Evolutionary conservation across 2,329 filamentous ascomycete species (phyloP), one percentile per base, ranked within the genome.

Genomic region (Fusarium irregulare): DNA sequence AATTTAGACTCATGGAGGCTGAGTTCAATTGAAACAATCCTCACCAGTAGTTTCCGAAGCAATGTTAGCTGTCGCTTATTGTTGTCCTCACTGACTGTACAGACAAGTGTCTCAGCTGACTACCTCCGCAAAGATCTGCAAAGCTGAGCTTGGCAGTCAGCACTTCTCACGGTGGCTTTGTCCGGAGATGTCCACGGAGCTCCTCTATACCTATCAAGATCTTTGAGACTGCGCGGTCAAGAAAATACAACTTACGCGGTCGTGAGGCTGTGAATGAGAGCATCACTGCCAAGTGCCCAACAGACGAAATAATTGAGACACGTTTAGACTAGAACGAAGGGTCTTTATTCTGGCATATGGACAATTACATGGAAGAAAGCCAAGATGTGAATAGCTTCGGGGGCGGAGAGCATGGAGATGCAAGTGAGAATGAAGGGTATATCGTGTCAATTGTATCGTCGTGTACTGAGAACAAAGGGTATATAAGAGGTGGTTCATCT

Each of bases 81-180:
- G 0, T 18, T 5, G 14, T 13, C 8, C 13, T 25, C 10, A 13
- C 10, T 13, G 23, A 12, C 34, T 18, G 34, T 41, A n/a, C n/a
- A 1, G n/a, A 2, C 8, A 0, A 37, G 8, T 40, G 48, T 51
- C 48, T 41, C 48, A 28, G 49, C 30, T 50, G 12, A 50, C 34
- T 13, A 16, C 16, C 4, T 6, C 25, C 25, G n/a, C 20, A 7
- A 25, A 10, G 49, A 53, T 53, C 49, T 53, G 13, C 49, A 18
- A 20, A 51, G 49, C 49, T 53, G 18, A 41, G 3, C 56, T 62
- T 61, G 60, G 40, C 60, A 54, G 46, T 61, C 59, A 46, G 56
- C 30, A 11, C 27, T 16, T 16, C 30, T 54, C 25, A 46, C 25
- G 2, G 18, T 18, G 16, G 20, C 28, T 16, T 4, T 10, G n/a